Base-by-base conservation (phyloP, 495 filamentous ascomycete species). In the Aspergillus affinis region DNA sequence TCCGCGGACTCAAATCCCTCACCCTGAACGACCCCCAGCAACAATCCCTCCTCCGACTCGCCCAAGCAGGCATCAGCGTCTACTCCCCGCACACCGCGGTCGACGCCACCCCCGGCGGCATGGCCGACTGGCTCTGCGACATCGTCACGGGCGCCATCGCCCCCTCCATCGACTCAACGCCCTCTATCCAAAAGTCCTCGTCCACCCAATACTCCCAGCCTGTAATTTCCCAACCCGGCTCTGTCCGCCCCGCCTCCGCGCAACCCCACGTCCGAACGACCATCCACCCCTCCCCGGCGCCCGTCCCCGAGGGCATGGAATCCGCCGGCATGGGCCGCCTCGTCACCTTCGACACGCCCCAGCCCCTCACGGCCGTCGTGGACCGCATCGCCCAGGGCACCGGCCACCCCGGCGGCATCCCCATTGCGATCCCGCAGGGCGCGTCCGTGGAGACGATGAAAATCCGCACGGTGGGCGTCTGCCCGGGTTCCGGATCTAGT, bases 51-150 rank as follows among this genome's bases (percentile, higher is more conserved):
- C 80, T 98, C 7, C 84, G 88, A 51, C 81, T 98, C 3, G 88
- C 87, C n/a, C 87, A 89, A 46, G 85, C 90, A 75, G 93, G 95
- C 18, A 93, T 97, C 63, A 93, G 91, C 65, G 92, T 98, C 59
- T 98, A 98, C 77, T 91, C 87, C 54, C 94, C 94, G 0, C 94
- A 98, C 69, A 98, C 93, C 0, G 93, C 94, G 3, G 84, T 97
- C 54, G 94, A 98, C 75, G 91, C 92, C 26, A 90, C 90, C 0
- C 86, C 87, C 6, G 89, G 87, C 17, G 94, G 94, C 21, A 82
- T 98, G 60, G 93, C 90, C 59, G 92, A 97, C 76, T 98, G 94
- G 94, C 88, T 98, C 19, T 92, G 90, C 52, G 89, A 96, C 72
- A 90, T 96, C 26, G 82, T 91, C 51, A 88, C 91, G 2, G 78